These are phyloP conservation scores for Aspergillus melleus DNA, from an alignment of 2,329 filamentous ascomycete species.

Conservation along the genomic window DNA sequence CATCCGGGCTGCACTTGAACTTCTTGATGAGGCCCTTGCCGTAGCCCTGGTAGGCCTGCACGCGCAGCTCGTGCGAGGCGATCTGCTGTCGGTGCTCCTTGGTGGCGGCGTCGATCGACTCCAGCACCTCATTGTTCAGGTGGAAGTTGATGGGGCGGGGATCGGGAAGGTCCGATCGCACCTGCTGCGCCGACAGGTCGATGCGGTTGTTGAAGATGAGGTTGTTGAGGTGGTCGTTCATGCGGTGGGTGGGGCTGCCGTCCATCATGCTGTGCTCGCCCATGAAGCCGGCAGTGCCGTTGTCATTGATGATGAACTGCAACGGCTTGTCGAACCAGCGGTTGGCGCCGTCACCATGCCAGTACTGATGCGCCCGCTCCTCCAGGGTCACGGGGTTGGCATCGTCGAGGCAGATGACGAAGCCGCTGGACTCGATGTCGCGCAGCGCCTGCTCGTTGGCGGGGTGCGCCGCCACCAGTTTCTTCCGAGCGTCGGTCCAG, in stretches of 20 bases:
- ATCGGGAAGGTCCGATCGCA: constrained; percentile 82
- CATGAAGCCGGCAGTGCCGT: constrained; percentile 95
- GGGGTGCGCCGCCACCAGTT: constrained; percentile 73
- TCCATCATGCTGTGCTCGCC: constrained; percentile 99
- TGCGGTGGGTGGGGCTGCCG: constrained; percentile 90
- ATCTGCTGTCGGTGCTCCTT: constrained; percentile 81
- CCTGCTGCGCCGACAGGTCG: constrained; percentile 74
- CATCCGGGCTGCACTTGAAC: constrained; percentile 97
- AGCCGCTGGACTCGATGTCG: constrained; percentile 83
- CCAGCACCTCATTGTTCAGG: constrained; percentile 69
- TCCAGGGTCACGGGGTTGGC: constrained; percentile 88
- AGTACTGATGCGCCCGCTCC: constrained; percentile 94
- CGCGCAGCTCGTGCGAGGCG: constrained; percentile 81
- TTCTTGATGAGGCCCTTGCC: constrained; percentile 99
- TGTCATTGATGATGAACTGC: constrained; percentile 98
- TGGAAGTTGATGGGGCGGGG: constrained; percentile 77
- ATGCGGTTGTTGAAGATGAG: constrained; percentile 93
- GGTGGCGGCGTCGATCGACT: constrained; percentile 75
- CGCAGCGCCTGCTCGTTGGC: constrained; percentile 76
- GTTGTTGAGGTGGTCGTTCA: constrained; percentile 93
- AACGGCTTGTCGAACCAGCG: constrained; percentile 98
- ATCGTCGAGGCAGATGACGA: constrained; percentile 91
- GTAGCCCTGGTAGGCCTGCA: constrained; percentile 96
- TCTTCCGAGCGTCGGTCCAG: constrained; percentile 80
- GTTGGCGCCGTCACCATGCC: constrained; percentile 95